These are phyloP conservation scores for Aspergillus proliferans DNA, from an alignment of 2,329 filamentous ascomycete species.

Conservation along the genomic window DNA sequence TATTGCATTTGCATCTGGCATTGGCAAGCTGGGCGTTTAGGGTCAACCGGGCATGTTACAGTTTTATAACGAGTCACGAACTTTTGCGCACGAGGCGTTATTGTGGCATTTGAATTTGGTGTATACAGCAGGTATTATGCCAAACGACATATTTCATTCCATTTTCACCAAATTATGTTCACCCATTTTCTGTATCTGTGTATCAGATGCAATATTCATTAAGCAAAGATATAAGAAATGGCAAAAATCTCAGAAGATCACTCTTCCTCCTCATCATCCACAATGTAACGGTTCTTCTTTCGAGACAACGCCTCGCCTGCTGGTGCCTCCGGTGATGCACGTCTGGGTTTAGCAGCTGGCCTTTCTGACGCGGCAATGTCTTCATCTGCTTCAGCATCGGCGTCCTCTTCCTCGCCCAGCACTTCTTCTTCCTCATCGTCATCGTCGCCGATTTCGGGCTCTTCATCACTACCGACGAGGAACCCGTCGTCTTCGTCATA, in stretches of 20 bases:
- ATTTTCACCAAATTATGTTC: background rate
- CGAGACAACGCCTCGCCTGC: slow-evolving; percentile 32
- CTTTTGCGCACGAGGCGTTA: background rate
- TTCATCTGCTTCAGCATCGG: slow-evolving; percentile 41
- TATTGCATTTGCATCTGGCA: background rate
- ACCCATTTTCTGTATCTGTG: background rate
- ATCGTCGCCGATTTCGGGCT: slow-evolving; percentile 40
- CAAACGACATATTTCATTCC: background rate
- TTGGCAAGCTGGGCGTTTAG: background rate
- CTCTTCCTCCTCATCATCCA: slow-evolving; percentile 46
- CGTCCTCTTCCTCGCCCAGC: slow-evolving; percentile 40
- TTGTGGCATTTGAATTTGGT: background rate
- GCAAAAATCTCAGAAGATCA: slow-evolving; percentile 13
- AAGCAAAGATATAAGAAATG: slow-evolving; percentile 3
- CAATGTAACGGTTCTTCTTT: slow-evolving; percentile 43
- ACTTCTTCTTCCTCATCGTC: slow-evolving; percentile 39
- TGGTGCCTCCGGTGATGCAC: slow-evolving; percentile 8
- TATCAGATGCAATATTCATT: background rate
- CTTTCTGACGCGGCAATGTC: slow-evolving; percentile 26
- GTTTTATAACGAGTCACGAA: background rate
- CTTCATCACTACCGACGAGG: slow-evolving; percentile 51
- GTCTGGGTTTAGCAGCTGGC: slow-evolving; percentile 7
- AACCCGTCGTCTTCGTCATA: slow-evolving; percentile 80
- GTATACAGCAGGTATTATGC: background rate
- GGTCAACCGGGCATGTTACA: background rate